Evolutionary conservation across 176 grass and related monocot genomes (phyloP).

Genomic region (Alloteropsis semialata): DNA sequence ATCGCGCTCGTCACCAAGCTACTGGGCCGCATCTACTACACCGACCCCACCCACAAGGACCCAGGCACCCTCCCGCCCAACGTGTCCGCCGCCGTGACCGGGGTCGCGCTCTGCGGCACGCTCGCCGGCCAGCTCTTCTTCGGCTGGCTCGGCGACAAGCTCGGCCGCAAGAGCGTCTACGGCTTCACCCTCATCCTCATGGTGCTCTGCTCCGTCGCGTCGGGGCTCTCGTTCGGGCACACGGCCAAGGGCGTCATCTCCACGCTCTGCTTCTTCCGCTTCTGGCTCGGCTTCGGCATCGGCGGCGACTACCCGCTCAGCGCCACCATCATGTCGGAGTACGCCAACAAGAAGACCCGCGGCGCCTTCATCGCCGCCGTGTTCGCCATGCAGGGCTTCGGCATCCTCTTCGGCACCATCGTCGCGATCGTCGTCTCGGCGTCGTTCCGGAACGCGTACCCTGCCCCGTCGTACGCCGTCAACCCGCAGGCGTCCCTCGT

Average conservation of each 20-base stretch:
- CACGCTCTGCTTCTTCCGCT: conserved; percentile 75
- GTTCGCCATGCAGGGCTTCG: conserved; percentile 88
- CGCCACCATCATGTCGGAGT: conserved; percentile 80
- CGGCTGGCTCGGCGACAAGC: conserved; percentile 80
- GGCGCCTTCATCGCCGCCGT: conserved; percentile 84
- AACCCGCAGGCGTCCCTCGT: conserved; percentile 20
- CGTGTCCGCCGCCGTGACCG: conserved; percentile 55
- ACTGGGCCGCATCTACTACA: conserved; percentile 79
- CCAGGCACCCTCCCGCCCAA: conserved; percentile 63
- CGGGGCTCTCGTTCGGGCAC: conserved; percentile 51
- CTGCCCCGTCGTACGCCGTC: conserved; percentile 32
- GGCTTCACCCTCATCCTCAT: conserved; percentile 76
- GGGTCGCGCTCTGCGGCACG: conserved; percentile 75
- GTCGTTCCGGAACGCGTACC: conserved; percentile 47
- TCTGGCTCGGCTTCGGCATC: conserved; percentile 87
- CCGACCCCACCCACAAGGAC: conserved; percentile 2
- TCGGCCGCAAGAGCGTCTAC: conserved; percentile 73
- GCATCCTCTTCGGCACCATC: conserved; percentile 58
- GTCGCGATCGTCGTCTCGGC: conserved; percentile 50
- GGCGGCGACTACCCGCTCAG: conserved; percentile 69
- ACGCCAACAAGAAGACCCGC: conserved; percentile 78
- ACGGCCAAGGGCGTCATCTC: conserved; percentile 39
- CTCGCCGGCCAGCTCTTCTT: conserved; percentile 76
- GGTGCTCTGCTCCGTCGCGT: conserved; percentile 59
- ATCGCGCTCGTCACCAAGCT: conserved; percentile 63